A percentile compares a stretch with the other conserved stretches of the same genome.
Evolutionary conservation across 169 alveolate genomes (phyloP).

Genomic region (Plasmodium blacklocki): DNA sequence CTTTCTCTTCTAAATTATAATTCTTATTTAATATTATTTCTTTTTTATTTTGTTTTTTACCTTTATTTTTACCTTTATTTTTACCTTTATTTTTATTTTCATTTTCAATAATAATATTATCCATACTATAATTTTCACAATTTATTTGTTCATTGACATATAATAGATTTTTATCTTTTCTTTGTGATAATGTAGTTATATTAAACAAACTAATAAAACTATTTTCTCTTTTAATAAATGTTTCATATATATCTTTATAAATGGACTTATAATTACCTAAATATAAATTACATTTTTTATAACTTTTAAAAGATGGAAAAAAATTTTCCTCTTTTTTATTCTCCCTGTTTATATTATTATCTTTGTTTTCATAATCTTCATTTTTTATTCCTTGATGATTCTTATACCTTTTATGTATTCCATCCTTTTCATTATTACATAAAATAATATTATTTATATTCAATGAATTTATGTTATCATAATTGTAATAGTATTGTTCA

Average conservation of each 20-base stretch:
- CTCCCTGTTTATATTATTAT: not conserved
- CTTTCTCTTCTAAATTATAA: not conserved
- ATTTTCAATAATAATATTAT: not conserved
- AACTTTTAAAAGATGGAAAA: constrained; percentile 13
- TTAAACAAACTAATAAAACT: constrained; percentile 8
- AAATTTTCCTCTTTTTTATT: constrained; percentile 8
- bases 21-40: no score
- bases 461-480: no score
- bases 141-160: not conserved
- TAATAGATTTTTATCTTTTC: not conserved
- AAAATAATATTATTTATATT: no score
- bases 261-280: constrained; percentile 39
- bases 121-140: not conserved
- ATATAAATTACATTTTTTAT: constrained; percentile 51
- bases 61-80: not conserved
- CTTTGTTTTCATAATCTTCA: no score
- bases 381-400: no score
- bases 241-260: constrained; percentile 48
- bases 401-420: no score
- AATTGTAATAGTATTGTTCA: no score
- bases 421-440: no score
- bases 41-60: not conserved
- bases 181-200: not conserved
- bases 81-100: not conserved
- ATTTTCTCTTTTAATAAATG: constrained; percentile 47